Conservation (phyloP, 495 filamentous ascomycete genomes). For the Sphaerosporella brunnea region DNA sequence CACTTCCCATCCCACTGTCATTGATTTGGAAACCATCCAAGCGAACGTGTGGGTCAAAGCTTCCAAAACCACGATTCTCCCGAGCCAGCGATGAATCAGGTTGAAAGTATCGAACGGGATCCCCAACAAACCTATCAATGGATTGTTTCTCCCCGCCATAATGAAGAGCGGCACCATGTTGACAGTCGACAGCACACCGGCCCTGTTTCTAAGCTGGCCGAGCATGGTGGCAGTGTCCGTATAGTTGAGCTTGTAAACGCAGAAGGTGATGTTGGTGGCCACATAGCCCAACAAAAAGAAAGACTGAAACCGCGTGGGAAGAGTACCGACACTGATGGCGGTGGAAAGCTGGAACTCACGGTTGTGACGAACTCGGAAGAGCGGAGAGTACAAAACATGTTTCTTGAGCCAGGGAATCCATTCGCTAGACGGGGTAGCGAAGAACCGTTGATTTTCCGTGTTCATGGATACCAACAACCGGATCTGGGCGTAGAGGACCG, state of each 20-base stretch:
- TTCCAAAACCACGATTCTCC: conserved; percentile 67
- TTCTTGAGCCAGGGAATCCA: conserved; percentile 57
- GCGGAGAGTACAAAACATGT: conserved; percentile 62
- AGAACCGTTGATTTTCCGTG: conserved; percentile 46
- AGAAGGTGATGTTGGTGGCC: conserved; percentile 61
- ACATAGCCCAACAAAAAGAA: conserved; percentile 56
- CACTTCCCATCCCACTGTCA: conserved; percentile 30
- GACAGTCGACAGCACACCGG: conserved; percentile 61
- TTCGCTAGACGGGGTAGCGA: conserved; percentile 28
- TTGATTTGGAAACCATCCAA: conserved; percentile 31
- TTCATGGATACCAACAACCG: conserved; percentile 53
- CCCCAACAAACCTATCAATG: conserved; percentile 60
- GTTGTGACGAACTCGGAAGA: conserved; percentile 72
- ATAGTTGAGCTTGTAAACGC: conserved; percentile 52
- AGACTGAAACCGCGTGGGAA: conserved; percentile 73
- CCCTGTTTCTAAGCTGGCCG: conserved; percentile 61
- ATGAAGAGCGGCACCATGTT: conserved; percentile 88
- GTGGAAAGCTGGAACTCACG: conserved; percentile 68
- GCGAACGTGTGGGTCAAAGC: conserved; percentile 54
- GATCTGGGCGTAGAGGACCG: conserved; percentile 47
- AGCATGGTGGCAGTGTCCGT: conserved; percentile 35
- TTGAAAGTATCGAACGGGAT: conserved; percentile 97
- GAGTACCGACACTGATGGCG: conserved; percentile 73
- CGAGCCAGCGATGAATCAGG: conserved; percentile 86
- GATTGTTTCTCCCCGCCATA: conserved; percentile 82